Percentiles rank a stretch among this genome's conserved stretches.
phyloP scores from a whole-genome alignment of 2,329 filamentous ascomycete genomes.

The Aspergillus quadricinctus region DNA sequence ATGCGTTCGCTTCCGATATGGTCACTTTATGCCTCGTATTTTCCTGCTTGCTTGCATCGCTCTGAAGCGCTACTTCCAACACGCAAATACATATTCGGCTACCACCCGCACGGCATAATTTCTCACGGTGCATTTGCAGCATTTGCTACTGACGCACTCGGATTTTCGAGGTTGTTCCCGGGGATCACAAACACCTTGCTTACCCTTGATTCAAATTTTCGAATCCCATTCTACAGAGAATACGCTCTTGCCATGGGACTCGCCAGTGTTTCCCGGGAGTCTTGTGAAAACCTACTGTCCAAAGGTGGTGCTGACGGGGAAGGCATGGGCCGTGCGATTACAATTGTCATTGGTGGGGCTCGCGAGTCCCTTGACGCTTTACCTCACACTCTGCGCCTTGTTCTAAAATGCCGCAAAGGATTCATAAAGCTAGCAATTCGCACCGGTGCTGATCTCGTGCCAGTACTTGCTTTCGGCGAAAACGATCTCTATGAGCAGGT shows the following conservation, averaged over 20 bases:
- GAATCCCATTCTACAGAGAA: constrained; percentile 88
- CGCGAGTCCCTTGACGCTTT: constrained; percentile 86
- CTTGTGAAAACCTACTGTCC: constrained; percentile 81
- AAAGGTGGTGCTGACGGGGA: constrained; percentile 71
- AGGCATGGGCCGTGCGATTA: constrained; percentile 92
- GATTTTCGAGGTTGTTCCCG: constrained; percentile 82
- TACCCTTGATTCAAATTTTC: constrained; percentile 94
- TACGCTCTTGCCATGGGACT: constrained; percentile 88
- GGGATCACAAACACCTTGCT: constrained; percentile 91
- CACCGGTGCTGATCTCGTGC: constrained; percentile 89
- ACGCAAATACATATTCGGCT: constrained; percentile 93
- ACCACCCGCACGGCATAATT: constrained; percentile 97
- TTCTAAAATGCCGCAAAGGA: constrained; percentile 79
- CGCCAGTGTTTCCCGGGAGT: constrained; percentile 83
- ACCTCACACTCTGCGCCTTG: constrained; percentile 70
- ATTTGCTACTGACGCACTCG: constrained; percentile 84
- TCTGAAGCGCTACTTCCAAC: constrained; percentile 73
- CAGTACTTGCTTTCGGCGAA: constrained; percentile 88
- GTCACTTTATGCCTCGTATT: constrained; percentile 89
- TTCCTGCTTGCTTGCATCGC: constrained; percentile 82
- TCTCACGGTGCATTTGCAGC: constrained; percentile 91
- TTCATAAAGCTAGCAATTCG: constrained; percentile 92
- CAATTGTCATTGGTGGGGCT: constrained; percentile 90
- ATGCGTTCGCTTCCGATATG: constrained; percentile 71
- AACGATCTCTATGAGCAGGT: constrained; percentile 95